Evolutionary conservation across 345 rosid genomes (phyloP).

Genomic region (Salix arbutifolia): DNA sequence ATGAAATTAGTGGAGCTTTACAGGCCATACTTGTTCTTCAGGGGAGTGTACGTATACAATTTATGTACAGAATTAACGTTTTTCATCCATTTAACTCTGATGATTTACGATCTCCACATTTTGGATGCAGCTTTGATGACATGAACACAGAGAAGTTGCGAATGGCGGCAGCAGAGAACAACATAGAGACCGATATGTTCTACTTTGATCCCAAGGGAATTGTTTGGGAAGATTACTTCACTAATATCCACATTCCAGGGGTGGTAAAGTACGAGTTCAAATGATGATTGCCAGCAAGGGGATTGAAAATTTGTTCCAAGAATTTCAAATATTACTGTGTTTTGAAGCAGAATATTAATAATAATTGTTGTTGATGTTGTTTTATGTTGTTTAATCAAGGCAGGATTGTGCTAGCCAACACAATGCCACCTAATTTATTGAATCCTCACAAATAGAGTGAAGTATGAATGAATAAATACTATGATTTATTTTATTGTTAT

Average conservation of each 20-base stretch:
- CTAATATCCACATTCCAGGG: slow-evolving; percentile 58
- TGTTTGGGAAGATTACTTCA: slow-evolving; percentile 63
- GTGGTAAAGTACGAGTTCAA: slow-evolving; percentile 44
- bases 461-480: no score
- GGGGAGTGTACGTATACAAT: slow-evolving; percentile 56
- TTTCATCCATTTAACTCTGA: neutral
- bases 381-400: neutral
- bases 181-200: slow-evolving; percentile 29
- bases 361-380: no score
- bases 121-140: slow-evolving; percentile 55
- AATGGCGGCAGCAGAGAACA: slow-evolving; percentile 26
- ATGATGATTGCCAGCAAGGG: slow-evolving; percentile 1
- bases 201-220: slow-evolving; percentile 56
- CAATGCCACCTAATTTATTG: no score
- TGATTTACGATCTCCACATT: neutral
- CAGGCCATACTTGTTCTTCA: slow-evolving; percentile 72
- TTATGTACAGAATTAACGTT: neutral
- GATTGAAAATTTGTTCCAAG: neutral
- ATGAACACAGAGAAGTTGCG: slow-evolving; percentile 46
- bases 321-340: neutral
- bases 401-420: neutral
- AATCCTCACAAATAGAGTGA: no score
- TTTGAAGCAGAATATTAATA: no score
- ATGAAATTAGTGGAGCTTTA: slow-evolving; percentile 70
- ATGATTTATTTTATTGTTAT: no score